These are phyloP conservation scores for Chaetomidium leptoderma DNA, from an alignment of 495 filamentous ascomycete genomes.

Conservation along the genomic window DNA sequence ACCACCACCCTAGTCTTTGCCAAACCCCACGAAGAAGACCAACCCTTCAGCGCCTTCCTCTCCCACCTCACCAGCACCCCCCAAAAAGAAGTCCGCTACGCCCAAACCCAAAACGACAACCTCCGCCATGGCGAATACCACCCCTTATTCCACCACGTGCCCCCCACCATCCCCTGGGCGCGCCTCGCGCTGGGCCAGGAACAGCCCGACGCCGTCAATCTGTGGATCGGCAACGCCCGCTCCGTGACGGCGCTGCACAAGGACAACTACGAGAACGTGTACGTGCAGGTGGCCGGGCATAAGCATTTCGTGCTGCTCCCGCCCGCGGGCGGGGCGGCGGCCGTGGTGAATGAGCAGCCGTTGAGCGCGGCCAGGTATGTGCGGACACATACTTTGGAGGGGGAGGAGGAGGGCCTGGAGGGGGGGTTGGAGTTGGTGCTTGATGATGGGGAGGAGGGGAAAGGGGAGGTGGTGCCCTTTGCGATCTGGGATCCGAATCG, in stretches of 20 bases:
- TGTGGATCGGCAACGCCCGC: conserved; percentile 69
- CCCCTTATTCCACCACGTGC: conserved; percentile 52
- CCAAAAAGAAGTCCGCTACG: conserved; percentile 45
- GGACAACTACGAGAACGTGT: conserved; percentile 79
- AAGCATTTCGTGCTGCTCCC: conserved; percentile 71
- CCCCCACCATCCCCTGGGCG: conserved; percentile 58
- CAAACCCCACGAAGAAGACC: conserved; percentile 53
- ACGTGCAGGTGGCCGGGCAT: conserved; percentile 62
- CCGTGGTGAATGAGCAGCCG: conserved; percentile 57
- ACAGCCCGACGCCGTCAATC: conserved; percentile 70
- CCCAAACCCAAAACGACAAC: conserved; percentile 71
- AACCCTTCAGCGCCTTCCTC: conserved; percentile 46
- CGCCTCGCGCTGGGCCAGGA: conserved; percentile 55
- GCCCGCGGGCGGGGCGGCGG: conserved; percentile 55
- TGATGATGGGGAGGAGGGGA: conserved; percentile 41
- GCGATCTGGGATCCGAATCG: conserved; percentile 67
- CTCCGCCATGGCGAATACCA: conserved; percentile 64
- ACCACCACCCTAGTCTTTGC: conserved; percentile 47
- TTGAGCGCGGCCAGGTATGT: conserved; percentile 52
- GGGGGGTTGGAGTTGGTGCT: conserved; percentile 29
- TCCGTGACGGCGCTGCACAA: conserved; percentile 67
- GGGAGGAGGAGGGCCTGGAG: background rate
- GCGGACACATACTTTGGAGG: background rate
- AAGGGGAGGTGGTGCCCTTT: conserved; percentile 53
- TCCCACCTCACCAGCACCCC: conserved; percentile 34